Conservation (phyloP, 1,139 yeast genomes). For the Kodamaea alishanica region DNA sequence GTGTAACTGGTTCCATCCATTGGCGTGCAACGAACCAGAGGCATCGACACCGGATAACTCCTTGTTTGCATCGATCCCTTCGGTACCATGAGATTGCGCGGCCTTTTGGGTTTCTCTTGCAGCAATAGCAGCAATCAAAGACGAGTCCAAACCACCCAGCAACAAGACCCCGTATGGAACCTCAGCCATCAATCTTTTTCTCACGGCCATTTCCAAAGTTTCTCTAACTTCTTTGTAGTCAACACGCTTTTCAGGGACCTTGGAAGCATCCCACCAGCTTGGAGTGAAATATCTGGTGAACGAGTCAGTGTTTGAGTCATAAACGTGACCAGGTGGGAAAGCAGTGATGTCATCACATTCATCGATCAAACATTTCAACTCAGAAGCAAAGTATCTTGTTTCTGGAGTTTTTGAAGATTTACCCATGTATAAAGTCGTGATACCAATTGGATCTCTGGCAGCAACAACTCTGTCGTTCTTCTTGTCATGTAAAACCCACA, state of each 20-base stretch:
- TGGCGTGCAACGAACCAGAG: constrained; percentile 70
- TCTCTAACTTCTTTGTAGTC: constrained; percentile 73
- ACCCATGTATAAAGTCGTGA: constrained; percentile 95
- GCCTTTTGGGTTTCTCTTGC: constrained; percentile 92
- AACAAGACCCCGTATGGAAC: constrained; percentile 96
- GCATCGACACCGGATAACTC: constrained; percentile 91
- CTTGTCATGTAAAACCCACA: constrained; percentile 86
- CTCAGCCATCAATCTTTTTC: constrained; percentile 99
- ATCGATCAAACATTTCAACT: constrained; percentile 86
- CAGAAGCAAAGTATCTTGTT: constrained; percentile 87
- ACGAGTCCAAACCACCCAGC: constrained; percentile 96
- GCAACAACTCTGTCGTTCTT: constrained; percentile 84
- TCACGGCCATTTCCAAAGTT: constrained; percentile 85
- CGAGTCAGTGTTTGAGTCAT: constrained; percentile 85
- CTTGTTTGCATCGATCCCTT: constrained; percentile 48
- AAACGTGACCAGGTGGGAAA: constrained; percentile 98
- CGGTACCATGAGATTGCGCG: constrained; percentile 45
- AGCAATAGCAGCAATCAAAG: constrained; percentile 93
- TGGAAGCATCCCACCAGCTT: constrained; percentile 83
- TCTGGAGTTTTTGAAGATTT: constrained; percentile 65
- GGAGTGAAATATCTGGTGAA: constrained; percentile 87
- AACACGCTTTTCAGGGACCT: constrained; percentile 70
- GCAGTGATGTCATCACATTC: constrained; percentile 91
- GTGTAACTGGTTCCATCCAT: constrained; percentile 79
- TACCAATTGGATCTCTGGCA: constrained; percentile 98